Evolutionary conservation across 2,329 filamentous ascomycete species (phyloP).

Genomic region (Ceratocystiopsis sp.): DNA sequence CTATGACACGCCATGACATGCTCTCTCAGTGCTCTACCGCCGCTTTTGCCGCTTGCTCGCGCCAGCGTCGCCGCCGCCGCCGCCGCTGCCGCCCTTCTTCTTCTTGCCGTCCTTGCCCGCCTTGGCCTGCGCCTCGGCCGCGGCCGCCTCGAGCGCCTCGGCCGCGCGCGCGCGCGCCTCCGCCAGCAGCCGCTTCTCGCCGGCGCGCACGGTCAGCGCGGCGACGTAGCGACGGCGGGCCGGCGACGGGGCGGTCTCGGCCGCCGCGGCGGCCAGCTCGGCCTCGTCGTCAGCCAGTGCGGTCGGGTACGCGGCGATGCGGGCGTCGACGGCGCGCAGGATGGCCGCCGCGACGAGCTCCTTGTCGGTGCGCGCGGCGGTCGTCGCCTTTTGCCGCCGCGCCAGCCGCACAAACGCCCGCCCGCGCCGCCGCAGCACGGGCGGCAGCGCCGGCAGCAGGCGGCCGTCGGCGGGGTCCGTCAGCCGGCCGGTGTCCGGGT

Average conservation of each 20-base stretch:
- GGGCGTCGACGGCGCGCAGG: conserved; percentile 12
- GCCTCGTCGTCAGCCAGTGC: conserved; percentile 15
- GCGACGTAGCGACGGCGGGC: conserved; percentile 4
- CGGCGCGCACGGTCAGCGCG: conserved; percentile 18
- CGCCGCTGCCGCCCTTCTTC: neutral
- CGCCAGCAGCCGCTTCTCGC: conserved; percentile 18
- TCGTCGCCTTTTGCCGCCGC: conserved; percentile 1
- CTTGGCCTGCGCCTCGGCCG: conserved; percentile 7
- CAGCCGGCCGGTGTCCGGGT: conserved; percentile 30
- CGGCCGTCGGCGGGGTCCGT: conserved; percentile 8
- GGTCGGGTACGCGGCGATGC: conserved; percentile 15
- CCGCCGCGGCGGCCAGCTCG: neutral
- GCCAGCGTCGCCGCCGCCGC: neutral
- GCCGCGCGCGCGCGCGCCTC: conserved; percentile 12
- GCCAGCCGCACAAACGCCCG: conserved; percentile 31
- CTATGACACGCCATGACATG: too few species aligned
- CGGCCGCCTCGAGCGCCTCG: conserved; percentile 8
- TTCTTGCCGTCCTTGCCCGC: conserved; percentile 1
- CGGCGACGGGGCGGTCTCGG: too few species aligned
- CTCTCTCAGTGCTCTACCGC: neutral
- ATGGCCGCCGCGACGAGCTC: conserved; percentile 25
- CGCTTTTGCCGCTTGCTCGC: conserved; percentile 6
- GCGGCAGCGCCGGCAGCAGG: conserved; percentile 25
- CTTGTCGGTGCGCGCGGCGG: conserved; percentile 1
- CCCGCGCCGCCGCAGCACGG: conserved; percentile 35